Base-by-base conservation (phyloP, 2,329 filamentous ascomycete genomes). In the Pseudogymnoascus sp. region DNA sequence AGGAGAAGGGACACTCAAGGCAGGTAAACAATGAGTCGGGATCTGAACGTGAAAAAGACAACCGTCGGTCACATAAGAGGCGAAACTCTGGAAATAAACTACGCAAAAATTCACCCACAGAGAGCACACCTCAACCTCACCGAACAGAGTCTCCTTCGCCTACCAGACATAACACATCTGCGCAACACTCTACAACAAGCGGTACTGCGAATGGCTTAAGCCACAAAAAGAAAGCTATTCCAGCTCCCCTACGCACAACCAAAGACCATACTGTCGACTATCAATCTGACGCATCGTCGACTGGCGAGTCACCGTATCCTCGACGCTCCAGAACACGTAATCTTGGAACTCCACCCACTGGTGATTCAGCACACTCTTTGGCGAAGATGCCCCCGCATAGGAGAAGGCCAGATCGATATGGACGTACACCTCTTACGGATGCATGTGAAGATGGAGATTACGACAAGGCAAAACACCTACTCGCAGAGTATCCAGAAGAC, bases 321-420 rank as follows among this genome's bases (percentile, higher is more conserved):
- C 81, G 83, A 63, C 82, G 78, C 66, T 82, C 83, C 44, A 84
- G 83, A 64, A 69, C 84, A 60, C 81, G 82, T 54, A 81, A 77
- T 65, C 73, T 85, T 15, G 78, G 80, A 40, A 82, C 82, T 1
- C 81, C 83, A 6, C 77, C 79, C 9, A 80, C 81, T 3, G 77
- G 83, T 66, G 81, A 86, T 63, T 78, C 84, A 68, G 77, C 83
- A 68, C 80, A 86, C 67, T 85, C 90, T 58, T 81, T 89, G 62
- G 82, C 85, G 67, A 86, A 88, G 68, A 84, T 90, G 73, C 77
- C 76, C 0, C 84, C 84, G 1, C 88, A 90, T 71, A 95, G 93
- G 73, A 93, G 94, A 68, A 88, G 93, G 70, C 85, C 93, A 21
- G 94, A 97, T 74, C 89, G 91, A 61, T 96, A 95, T 71, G 94